phyloP scores from a whole-genome alignment of 805 yeast genomes.

The Pichia pseudocactophila region DNA sequence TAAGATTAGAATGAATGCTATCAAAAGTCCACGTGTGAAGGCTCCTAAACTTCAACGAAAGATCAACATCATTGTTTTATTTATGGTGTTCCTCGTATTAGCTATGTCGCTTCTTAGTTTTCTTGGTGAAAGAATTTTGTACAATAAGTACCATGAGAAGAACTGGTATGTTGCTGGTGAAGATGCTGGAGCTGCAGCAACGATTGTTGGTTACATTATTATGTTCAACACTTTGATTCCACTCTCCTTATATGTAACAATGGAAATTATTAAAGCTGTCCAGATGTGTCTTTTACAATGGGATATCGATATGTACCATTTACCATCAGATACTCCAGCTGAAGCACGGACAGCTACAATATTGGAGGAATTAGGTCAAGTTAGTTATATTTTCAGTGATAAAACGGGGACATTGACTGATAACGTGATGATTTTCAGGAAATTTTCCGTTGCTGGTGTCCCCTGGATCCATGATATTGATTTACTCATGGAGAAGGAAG shows the following conservation, averaged over 20 bases:
- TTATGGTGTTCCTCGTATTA: constrained; percentile 81
- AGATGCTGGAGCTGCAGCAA: constrained; percentile 81
- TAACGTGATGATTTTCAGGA: constrained; percentile 85
- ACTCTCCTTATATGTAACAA: constrained; percentile 85
- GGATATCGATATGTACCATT: constrained; percentile 93
- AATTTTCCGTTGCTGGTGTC: constrained; percentile 78
- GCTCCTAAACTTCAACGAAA: constrained; percentile 84
- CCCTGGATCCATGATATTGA: constrained; percentile 83
- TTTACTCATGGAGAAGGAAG: constrained; percentile 25
- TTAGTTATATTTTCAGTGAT: constrained; percentile 88
- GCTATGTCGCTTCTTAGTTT: constrained; percentile 70
- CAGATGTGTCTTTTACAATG: constrained; percentile 75
- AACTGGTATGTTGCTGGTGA: constrained; percentile 69
- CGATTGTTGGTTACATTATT: constrained; percentile 91
- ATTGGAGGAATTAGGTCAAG: constrained; percentile 94
- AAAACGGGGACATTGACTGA: constrained; percentile 97
- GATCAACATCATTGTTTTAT: constrained; percentile 73
- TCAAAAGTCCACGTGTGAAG: constrained; percentile 80
- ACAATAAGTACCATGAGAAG: constrained; percentile 31
- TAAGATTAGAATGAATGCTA: constrained; percentile 90
- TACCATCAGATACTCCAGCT: constrained; percentile 77
- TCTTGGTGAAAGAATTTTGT: constrained; percentile 60
- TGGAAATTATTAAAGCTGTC: constrained; percentile 88
- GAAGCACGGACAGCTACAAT: constrained; percentile 94
- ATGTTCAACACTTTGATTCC: constrained; percentile 98